Conservation (phyloP, 805 yeast species). For the Metschnikowia gelsemii region DNA sequence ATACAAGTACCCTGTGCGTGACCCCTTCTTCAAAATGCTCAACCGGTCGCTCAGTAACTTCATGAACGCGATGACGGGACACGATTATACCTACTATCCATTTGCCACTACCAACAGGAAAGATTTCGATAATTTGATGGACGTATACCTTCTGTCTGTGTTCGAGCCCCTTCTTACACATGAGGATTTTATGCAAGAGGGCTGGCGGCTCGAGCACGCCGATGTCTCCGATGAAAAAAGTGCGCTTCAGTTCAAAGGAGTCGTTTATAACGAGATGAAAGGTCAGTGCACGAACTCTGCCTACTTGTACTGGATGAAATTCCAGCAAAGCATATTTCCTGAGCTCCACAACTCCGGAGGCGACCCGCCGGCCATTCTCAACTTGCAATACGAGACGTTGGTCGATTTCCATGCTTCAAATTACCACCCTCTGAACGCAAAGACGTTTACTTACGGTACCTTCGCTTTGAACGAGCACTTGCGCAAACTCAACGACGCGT, state of each 20-base stretch:
- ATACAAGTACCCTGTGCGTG: constrained; percentile 85
- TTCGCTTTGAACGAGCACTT: constrained; percentile 64
- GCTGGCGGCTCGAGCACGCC: constrained; percentile 90
- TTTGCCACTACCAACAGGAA: constrained; percentile 88
- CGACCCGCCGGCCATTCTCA: constrained; percentile 79
- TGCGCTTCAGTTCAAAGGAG: constrained; percentile 83
- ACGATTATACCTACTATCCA: constrained; percentile 93
- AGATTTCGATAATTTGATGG: constrained; percentile 81
- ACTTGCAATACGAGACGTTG: constrained; percentile 70
- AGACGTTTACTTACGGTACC: constrained; percentile 84
- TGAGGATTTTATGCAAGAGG: constrained; percentile 91
- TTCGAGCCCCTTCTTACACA: constrained; percentile 74
- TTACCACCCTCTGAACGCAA: constrained; percentile 90
- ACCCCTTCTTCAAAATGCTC: constrained; percentile 96
- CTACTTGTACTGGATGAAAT: constrained; percentile 80
- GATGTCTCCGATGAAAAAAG: constrained; percentile 54
- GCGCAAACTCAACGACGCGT: constrained; percentile 51
- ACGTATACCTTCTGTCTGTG: constrained; percentile 85
- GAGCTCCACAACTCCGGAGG: constrained; percentile 91
- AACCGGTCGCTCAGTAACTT: constrained; percentile 91
- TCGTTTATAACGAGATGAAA: constrained; percentile 97
- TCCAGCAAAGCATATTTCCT: constrained; percentile 81
- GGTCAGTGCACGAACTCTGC: constrained; percentile 91
- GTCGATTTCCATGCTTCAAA: constrained; percentile 69
- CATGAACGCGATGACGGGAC: constrained; percentile 99